Evolutionary conservation across 108 stramenopile species (phyloP), one percentile per base, ranked within the genome.

Genomic region (Pseudonitzschia delicatissima): DNA sequence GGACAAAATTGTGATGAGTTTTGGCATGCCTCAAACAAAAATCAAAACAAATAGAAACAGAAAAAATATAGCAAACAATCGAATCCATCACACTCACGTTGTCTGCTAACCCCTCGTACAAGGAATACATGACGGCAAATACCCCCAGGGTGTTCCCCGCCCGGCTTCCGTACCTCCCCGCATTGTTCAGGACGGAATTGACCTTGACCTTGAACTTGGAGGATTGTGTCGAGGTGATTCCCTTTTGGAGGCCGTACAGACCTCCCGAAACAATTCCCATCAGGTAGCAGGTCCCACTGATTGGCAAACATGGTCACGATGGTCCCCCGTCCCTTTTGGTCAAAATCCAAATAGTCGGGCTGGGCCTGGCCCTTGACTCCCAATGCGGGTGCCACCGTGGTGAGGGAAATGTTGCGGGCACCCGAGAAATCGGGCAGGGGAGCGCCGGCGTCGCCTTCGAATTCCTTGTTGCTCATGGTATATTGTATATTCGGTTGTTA

Each of bases 271-370:
- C 65, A 33, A 84, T 90, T n/a, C 93, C 93, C 21, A 88, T 4
- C 47, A 93, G 45, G 61, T 93, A 93, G 50, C 83, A 77, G 25
- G 87, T 66, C 1, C 92, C 92, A 27, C 85, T n/a, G 62, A 76
- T 93, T 93, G 63, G 92, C 88, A 73, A 90, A 93, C 87, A 90
- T 90, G 66, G 88, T 93, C 8, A 82, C 82, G 29, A 88, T 67
- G 4, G 88, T 28, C 7, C 92, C 92, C 8, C 92, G 78, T 52
- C 88, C 92, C 64, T 89, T 86, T 61, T 78, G 82, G 58, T 93
- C 88, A 51, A 90, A 93, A 45, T 93, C 92, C 57, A 93, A 67
- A 68, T 93, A 93, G 60, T 93, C 92, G 20, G 92, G 92, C 49
- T 61, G 67, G 62, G 18, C 2, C 27, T 62, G 63, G 4, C 53